Base-by-base conservation (phyloP, 2,329 filamentous ascomycete genomes). In the Fusarium sp. region DNA sequence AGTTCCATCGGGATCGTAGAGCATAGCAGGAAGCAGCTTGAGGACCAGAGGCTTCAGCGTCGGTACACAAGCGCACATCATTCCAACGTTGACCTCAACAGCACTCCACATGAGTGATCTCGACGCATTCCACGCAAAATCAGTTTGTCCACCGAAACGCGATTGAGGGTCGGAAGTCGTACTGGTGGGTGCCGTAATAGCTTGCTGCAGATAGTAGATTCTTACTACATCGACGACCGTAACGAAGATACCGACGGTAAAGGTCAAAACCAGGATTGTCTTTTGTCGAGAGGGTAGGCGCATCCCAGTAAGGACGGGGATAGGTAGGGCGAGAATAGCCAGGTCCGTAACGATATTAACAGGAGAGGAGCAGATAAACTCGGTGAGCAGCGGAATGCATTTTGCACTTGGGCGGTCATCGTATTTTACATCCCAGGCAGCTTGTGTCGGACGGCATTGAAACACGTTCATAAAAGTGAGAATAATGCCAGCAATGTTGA, bases 291-390 rank as follows among this genome's bases (percentile, higher is more conserved):
- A 87, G 0, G 94, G 95, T 12, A 98, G 81, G 49, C 90, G 90
- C 92, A 98, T 96, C 56, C 90, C 87, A 1, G 94, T 97, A 21
- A 98, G 83, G 12, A 98, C 92, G 2, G 94, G 94, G 74, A 98
- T 93, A 0, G 95, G 94, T 13, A 98, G 83, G 45, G 96, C 91
- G 30, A 98, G 84, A 53, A 98, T 93, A 45, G 93, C 92, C 58
- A 98, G 84, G 76, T 98, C 94, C 21, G 94, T 97, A 66, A 97
- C 90, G 72, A 98, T 93, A 80, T 98, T 98, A 77, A 97, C 88
- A 0, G 95, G 94, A 0, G 94, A 92, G 7, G 94, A 95, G 77
- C 88, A 90, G 54, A 90, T 88, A 74, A 90, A 90, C 66, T 89
- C 87, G 71, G 87, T 89, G 30, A 89, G 81, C 6, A 89, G 79